A percentile compares a stretch with the other conserved stretches of the same genome.
Evolutionary conservation across 169 alveolate genomes (phyloP).

Genomic region (Plasmodium relictum): DNA sequence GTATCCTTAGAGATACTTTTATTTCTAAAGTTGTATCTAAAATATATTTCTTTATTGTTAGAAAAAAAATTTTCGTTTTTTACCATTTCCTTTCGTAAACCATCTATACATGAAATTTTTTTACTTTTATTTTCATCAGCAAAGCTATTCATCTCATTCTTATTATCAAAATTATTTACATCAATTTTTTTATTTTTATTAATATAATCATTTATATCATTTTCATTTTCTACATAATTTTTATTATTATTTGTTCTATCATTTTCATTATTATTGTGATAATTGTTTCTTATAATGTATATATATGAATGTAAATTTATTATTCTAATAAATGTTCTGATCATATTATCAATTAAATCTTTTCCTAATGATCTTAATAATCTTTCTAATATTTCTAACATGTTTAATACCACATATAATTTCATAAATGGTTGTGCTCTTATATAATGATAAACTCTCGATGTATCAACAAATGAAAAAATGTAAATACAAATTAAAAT

Average conservation of each 20-base stretch:
- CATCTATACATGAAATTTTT: neutral
- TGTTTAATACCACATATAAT: conserved; percentile 91
- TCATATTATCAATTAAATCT: conserved; percentile 88
- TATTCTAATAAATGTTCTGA: conserved; percentile 79
- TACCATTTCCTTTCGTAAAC: neutral
- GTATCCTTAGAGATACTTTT: neutral
- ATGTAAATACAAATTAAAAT: conserved; percentile 84
- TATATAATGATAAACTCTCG: conserved; percentile 91
- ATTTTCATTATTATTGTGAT: conserved; percentile 2
- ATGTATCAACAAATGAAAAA: conserved; percentile 88
- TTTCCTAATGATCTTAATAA: conserved; percentile 91
- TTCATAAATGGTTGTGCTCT: conserved; percentile 93
- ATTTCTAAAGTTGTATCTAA: neutral
- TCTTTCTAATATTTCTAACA: conserved; percentile 92
- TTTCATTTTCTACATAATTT: neutral
- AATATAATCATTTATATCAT: neutral
- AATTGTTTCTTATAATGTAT: conserved; percentile 26
- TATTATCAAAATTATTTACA: conserved; percentile 8
- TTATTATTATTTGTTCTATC: neutral
- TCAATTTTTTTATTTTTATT: neutral
- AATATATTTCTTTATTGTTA: neutral
- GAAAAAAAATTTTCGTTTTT: neutral
- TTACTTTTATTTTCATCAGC: neutral
- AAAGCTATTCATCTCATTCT: neutral
- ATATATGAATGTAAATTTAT: conserved; percentile 64